These are phyloP conservation scores for Alternaria triticimaculans DNA, from an alignment of 2,329 filamentous ascomycete species.

Conservation along the genomic window DNA sequence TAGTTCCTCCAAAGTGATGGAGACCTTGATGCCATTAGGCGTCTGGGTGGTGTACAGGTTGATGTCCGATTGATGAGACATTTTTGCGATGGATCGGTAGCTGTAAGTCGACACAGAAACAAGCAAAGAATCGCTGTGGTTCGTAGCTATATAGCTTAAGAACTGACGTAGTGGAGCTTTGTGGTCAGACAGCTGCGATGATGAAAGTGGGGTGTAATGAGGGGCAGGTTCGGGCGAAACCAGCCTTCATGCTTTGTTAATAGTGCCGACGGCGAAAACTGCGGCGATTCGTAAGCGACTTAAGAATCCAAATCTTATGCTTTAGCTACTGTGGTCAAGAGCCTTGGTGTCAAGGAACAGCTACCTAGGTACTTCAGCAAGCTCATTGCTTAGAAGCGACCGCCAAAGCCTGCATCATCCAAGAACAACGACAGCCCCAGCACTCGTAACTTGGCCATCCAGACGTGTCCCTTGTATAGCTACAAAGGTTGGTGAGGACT, in stretches of 20 bases:
- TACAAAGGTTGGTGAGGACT: no score
- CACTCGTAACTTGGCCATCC: background rate
- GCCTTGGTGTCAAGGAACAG: background rate
- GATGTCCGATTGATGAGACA: constrained; percentile 63
- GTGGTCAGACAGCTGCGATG: background rate
- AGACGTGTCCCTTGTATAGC: no score
- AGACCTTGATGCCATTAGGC: constrained; percentile 89
- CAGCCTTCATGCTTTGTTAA: constrained; percentile 33
- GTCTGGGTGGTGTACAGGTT: constrained; percentile 83
- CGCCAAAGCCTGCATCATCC: background rate
- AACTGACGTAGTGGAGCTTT: background rate
- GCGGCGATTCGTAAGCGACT: background rate
- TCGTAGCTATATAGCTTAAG: background rate
- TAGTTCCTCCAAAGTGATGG: constrained; percentile 85
- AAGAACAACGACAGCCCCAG: background rate
- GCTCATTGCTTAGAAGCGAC: background rate
- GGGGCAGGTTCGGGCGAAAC: constrained; percentile 30
- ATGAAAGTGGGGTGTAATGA: constrained; percentile 26
- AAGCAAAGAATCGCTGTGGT: background rate
- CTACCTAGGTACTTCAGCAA: background rate
- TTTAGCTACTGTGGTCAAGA: background rate
- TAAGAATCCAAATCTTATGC: background rate
- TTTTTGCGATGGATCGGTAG: constrained; percentile 17
- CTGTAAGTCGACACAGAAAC: background rate
- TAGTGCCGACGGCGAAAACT: constrained; percentile 18